phyloP scores from a whole-genome alignment of 1,284 basidiomycete genomes.

The Earliella scabrosa region DNA sequence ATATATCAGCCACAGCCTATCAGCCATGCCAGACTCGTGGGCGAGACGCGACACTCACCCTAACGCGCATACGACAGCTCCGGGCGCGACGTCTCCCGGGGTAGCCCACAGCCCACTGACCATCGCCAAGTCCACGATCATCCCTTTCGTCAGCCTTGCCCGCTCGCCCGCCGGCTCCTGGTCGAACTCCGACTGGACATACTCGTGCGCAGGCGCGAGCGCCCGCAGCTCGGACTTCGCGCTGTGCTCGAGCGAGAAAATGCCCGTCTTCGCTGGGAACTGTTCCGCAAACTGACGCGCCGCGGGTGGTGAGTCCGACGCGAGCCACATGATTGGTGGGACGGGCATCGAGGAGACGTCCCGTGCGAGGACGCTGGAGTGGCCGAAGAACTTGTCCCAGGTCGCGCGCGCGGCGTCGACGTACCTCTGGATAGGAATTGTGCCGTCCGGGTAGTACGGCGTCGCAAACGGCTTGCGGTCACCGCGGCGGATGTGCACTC shows the following conservation, averaged over 20 bases:
- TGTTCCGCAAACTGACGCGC: slow-evolving; percentile 46
- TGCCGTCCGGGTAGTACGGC: slow-evolving; percentile 43
- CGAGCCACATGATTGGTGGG: slow-evolving; percentile 51
- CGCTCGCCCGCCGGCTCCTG: slow-evolving; percentile 44
- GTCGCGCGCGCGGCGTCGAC: slow-evolving; percentile 45
- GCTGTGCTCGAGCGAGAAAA: slow-evolving; percentile 52
- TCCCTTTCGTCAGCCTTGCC: slow-evolving; percentile 56
- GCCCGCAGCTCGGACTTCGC: slow-evolving; percentile 45
- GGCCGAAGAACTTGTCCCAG: slow-evolving; percentile 46
- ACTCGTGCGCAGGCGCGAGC: slow-evolving; percentile 56
- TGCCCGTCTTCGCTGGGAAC: slow-evolving; percentile 41
- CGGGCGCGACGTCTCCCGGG: slow-evolving; percentile 49
- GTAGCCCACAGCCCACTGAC: slow-evolving; percentile 61
- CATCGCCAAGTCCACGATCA: slow-evolving; percentile 69
- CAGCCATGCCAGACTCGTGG: no score
- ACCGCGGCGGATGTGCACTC: slow-evolving; percentile 64
- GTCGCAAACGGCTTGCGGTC: slow-evolving; percentile 54
- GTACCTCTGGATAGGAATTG: slow-evolving; percentile 56
- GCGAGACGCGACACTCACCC: slow-evolving; percentile 47
- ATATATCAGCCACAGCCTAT: no score
- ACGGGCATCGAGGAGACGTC: slow-evolving; percentile 26
- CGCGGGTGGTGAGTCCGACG: slow-evolving; percentile 59
- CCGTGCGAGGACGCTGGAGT: slow-evolving; percentile 6
- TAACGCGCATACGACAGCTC: slow-evolving; percentile 58
- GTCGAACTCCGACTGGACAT: slow-evolving; percentile 58